Evolutionary conservation across 805 yeast genomes (phyloP).

Genomic region (Barnettozyma wickerhamii): DNA sequence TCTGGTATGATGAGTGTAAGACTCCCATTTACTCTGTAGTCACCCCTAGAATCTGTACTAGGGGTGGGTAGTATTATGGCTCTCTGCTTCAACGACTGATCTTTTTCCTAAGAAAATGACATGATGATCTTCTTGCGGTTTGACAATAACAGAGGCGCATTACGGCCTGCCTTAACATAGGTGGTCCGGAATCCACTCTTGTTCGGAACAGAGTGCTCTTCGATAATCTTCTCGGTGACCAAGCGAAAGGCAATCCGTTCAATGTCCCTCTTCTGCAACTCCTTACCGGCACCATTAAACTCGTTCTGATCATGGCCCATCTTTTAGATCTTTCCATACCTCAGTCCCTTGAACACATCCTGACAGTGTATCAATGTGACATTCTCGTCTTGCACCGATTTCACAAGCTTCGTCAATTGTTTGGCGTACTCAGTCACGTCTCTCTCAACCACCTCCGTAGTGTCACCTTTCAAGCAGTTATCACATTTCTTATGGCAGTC

Average conservation of each 20-base stretch:
- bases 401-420: slow-evolving; percentile 56
- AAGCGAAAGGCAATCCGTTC: slow-evolving; percentile 82
- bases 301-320: slow-evolving; percentile 57
- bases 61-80: no score
- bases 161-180: slow-evolving; percentile 61
- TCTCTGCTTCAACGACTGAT: no score
- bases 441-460: slow-evolving; percentile 40
- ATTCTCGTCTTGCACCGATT: slow-evolving; percentile 46
- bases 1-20: no score
- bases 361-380: slow-evolving; percentile 80
- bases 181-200: slow-evolving; percentile 77
- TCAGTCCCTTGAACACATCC: slow-evolving; percentile 77
- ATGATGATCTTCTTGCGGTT: slow-evolving; percentile 45
- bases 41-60: no score
- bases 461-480: slow-evolving; percentile 57
- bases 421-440: slow-evolving; percentile 69
- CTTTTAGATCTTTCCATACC: slow-evolving; percentile 51
- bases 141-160: slow-evolving; percentile 44
- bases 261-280: slow-evolving; percentile 58
- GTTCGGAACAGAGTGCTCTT: slow-evolving; percentile 69
- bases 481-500: slow-evolving; percentile 77
- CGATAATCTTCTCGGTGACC: slow-evolving; percentile 57
- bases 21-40: no score
- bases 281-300: slow-evolving; percentile 70
- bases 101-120: no score